Evolutionary conservation across 768 basidiomycete species (phyloP), one percentile per base, ranked within the genome.

Genomic region (Serendipita sp.): DNA sequence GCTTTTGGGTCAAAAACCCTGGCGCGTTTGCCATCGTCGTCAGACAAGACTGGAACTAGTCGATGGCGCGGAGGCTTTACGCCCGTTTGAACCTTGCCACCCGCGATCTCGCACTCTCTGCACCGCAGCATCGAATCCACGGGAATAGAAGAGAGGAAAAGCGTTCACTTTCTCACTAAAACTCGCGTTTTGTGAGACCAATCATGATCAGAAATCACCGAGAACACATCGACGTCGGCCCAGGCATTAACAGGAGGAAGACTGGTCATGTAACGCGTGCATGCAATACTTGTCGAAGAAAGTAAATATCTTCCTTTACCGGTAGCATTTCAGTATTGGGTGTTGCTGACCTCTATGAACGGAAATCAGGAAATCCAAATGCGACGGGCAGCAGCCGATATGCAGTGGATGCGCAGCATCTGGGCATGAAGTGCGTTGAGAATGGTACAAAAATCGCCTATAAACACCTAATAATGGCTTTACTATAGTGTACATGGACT

Each of bases 401-500:
- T 63, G 62, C 42, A 53, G 42, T 13, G 53, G 50, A 11, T 63
- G 62, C 30, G 26, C 14, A 22, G 42, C 16, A 4, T 26, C 24
- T 50, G 45, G 44, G 30, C 62, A 51, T 17, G 22, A 31, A 50
- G 62, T 26, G 17, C 3, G 62, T 30, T 20, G 22, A 42, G 20
- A 38, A 17, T 44, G 4, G 17, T 41, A 11, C 5, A 28, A n/a
- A 7, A 3, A 13, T 14, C 13, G 13, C 42, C 11, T 45, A 20
- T 50, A 28, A n/a, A 26, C 9, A 24, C 42, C 26, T 13, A 20
- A 17, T 42, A 22, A 26, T 30, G 3, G 4, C 17, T 28, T 3
- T 3, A 3, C 11, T 26, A 13, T 34, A 63, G 62, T 63, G 62
- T 42, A 63, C 62, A 41, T 63, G 62, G 62, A 63, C 62, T 14